Percentiles rank a stretch among this genome's conserved stretches.
These are phyloP conservation scores for Lecanicillium sp. DNA, from an alignment of 2,329 filamentous ascomycete genomes.

Conservation along the genomic window DNA sequence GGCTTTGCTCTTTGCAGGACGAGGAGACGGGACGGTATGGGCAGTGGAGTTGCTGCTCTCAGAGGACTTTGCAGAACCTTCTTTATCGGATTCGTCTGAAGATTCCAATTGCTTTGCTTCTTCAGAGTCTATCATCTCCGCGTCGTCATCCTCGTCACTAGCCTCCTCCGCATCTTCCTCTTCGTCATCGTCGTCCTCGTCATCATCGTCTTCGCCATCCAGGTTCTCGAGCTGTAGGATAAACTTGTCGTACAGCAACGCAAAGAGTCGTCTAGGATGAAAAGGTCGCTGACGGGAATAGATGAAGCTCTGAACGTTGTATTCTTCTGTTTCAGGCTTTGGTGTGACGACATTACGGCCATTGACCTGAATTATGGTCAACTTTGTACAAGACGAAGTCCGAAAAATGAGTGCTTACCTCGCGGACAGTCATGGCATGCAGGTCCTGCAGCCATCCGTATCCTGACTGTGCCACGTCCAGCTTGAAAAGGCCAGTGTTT, in stretches of 20 bases:
- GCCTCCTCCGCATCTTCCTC: constrained; percentile 22
- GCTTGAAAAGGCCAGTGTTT: constrained; percentile 56
- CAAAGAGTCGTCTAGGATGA: constrained; percentile 37
- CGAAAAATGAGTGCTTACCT: constrained; percentile 27
- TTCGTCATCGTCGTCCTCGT: constrained; percentile 23
- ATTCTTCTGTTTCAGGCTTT: constrained; percentile 65
- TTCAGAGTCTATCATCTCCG: constrained; percentile 8
- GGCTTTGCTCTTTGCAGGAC: not conserved
- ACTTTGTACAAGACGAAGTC: not conserved
- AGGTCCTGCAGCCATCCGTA: constrained; percentile 64
- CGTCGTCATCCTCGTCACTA: constrained; percentile 12
- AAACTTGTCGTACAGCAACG: constrained; percentile 38
- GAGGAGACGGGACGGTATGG: constrained; percentile 10
- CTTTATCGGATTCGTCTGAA: constrained; percentile 5
- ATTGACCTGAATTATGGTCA: constrained; percentile 29
- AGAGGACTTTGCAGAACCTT: constrained; percentile 3
- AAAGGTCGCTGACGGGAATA: constrained; percentile 53
- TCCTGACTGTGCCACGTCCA: constrained; percentile 54
- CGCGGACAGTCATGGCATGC: constrained; percentile 56
- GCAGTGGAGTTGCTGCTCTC: constrained; percentile 9
- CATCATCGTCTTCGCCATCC: constrained; percentile 24
- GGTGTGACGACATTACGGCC: constrained; percentile 48
- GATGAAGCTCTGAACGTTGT: constrained; percentile 63
- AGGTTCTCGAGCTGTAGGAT: constrained; percentile 38
- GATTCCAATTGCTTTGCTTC: constrained; percentile 18